phyloP scores from a whole-genome alignment of 169 alveolate species.

The Pseudocohnilembus persalinus region DNA sequence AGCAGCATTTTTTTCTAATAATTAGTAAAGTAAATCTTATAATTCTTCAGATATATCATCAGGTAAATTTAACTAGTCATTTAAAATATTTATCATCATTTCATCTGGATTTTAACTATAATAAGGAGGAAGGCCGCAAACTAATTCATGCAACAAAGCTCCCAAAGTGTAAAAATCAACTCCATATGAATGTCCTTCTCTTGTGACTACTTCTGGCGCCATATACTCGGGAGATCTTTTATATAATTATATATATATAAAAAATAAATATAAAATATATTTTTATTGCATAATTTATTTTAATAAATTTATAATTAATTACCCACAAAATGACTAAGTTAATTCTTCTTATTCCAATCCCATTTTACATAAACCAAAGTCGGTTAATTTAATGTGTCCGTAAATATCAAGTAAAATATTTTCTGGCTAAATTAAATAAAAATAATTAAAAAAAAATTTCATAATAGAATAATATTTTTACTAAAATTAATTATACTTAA shows the following conservation, averaged over 20 bases:
- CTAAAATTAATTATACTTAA: too few relatives aligned
- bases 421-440: not conserved
- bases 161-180: constrained; percentile 63
- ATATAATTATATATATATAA: constrained; percentile 3
- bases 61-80: constrained; percentile 30
- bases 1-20: not conserved
- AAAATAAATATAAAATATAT: too few relatives aligned
- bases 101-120: constrained; percentile 18
- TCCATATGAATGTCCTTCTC: constrained; percentile 42
- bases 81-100: not conserved
- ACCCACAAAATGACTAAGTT: not conserved
- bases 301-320: too few relatives aligned
- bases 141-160: constrained; percentile 46
- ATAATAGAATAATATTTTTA: too few relatives aligned
- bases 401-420: not conserved
- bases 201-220: constrained; percentile 58
- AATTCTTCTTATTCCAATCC: not conserved
- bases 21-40: not conserved
- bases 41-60: not conserved
- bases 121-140: constrained; percentile 56
- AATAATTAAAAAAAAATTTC: too few relatives aligned
- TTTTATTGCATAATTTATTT: too few relatives aligned
- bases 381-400: not conserved
- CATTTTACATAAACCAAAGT: not conserved
- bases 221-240: constrained; percentile 60